These are phyloP conservation scores for Pseudogymnoascus sp. DNA, from an alignment of 2,329 filamentous ascomycete species.

Conservation along the genomic window DNA sequence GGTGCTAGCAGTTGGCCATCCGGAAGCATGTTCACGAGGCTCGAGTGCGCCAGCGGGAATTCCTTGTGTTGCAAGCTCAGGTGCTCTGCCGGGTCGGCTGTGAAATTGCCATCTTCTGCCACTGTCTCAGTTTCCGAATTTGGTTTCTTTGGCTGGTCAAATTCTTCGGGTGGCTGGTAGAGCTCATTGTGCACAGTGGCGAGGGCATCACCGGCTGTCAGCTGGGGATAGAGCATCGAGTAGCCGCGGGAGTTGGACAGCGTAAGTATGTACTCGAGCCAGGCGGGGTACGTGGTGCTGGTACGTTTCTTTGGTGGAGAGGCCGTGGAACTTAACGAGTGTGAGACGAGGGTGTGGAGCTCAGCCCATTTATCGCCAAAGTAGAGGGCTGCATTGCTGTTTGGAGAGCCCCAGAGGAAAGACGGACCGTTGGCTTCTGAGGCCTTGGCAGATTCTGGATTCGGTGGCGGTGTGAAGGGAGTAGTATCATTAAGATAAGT, in stretches of 20 bases:
- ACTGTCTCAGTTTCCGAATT: slow-evolving; percentile 11
- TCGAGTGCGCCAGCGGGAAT: slow-evolving; percentile 36
- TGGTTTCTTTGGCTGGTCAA: slow-evolving; percentile 26
- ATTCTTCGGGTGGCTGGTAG: slow-evolving; percentile 64
- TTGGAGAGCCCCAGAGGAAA: slow-evolving; percentile 81
- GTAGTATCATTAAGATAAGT: slow-evolving; percentile 53
- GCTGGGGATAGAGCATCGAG: slow-evolving; percentile 68
- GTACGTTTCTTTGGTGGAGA: slow-evolving; percentile 48
- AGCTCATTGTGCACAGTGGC: slow-evolving; percentile 74
- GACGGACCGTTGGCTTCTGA: slow-evolving; percentile 29
- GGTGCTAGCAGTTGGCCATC: slow-evolving; percentile 37
- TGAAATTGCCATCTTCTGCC: slow-evolving; percentile 18
- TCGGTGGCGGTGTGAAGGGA: slow-evolving; percentile 42
- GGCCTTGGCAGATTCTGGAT: slow-evolving; percentile 21
- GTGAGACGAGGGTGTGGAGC: slow-evolving; percentile 69
- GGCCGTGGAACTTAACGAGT: slow-evolving; percentile 23
- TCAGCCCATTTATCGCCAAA: slow-evolving; percentile 83
- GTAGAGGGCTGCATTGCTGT: slow-evolving; percentile 72
- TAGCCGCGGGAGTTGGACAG: slow-evolving; percentile 72
- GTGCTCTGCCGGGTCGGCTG: slow-evolving; percentile 24
- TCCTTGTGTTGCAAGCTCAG: slow-evolving; percentile 24
- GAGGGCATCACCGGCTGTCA: slow-evolving; percentile 38
- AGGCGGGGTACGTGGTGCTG: slow-evolving; percentile 63
- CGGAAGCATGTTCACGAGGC: slow-evolving; percentile 44
- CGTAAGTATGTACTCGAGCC: slow-evolving; percentile 71